Evolutionary conservation across 768 basidiomycete genomes (phyloP).

Genomic region (Boletus edulis): DNA sequence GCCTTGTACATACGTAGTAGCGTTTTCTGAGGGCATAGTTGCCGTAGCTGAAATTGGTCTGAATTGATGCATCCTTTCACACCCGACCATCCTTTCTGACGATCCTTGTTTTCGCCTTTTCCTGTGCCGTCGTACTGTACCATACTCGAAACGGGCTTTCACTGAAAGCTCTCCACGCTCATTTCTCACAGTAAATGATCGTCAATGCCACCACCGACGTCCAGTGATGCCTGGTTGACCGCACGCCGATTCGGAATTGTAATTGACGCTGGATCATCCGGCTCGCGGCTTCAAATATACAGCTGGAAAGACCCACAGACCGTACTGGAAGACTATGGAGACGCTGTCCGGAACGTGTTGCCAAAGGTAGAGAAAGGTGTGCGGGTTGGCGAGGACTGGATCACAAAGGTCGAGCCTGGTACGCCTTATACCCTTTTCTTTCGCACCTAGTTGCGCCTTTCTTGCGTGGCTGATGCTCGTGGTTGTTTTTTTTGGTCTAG

Average conservation of each 20-base stretch:
- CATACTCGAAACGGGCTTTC: slow-evolving; percentile 16
- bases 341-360: slow-evolving; percentile 51
- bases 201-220: slow-evolving; percentile 75
- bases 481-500: slow-evolving; percentile 37
- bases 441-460: too few species aligned
- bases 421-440: slow-evolving; percentile 28
- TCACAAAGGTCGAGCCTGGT: slow-evolving; percentile 93
- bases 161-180: slow-evolving; percentile 21
- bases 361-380: slow-evolving; percentile 94
- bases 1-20: slow-evolving; percentile 2
- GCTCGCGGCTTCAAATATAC: slow-evolving; percentile 94
- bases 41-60: too few species aligned
- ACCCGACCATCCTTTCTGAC: not conserved
- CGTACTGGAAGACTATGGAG: slow-evolving; percentile 50
- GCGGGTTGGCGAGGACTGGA: slow-evolving; percentile 76
- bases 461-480: not conserved
- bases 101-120: too few species aligned
- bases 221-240: slow-evolving; percentile 69
- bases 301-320: slow-evolving; percentile 87
- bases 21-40: not conserved
- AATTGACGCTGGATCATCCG: slow-evolving; percentile 98
- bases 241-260: slow-evolving; percentile 89
- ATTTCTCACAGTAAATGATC: slow-evolving; percentile 25
- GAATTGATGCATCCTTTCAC: not conserved
- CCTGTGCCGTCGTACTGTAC: slow-evolving; percentile 2